Percentiles rank a stretch among this genome's conserved stretches.
These are phyloP conservation scores for Typha latifolia DNA, from an alignment of 176 grass and related monocot species.

Conservation along the genomic window DNA sequence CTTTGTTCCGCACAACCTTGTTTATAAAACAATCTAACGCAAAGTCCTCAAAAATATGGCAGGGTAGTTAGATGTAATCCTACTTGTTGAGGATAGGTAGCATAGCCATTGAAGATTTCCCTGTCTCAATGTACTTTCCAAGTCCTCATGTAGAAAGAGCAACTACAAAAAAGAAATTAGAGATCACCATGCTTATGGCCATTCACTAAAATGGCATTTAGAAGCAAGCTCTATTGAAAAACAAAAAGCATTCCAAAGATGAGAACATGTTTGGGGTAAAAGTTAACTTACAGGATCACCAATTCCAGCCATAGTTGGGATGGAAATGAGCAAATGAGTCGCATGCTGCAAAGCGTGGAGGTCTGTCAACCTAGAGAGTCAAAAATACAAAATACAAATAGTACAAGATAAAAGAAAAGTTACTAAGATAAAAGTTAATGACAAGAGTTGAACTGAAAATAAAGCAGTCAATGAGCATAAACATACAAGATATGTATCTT, in stretches of 20 bases:
- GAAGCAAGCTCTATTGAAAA: neutral
- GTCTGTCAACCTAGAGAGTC: constrained; percentile 29
- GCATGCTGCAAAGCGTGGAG: constrained; percentile 36
- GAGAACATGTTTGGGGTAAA: neutral
- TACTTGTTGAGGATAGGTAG: constrained; percentile 86
- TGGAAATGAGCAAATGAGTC: constrained; percentile 61
- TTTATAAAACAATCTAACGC: no score
- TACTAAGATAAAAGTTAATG: neutral
- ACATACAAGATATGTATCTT: no score
- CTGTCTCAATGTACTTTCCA: constrained; percentile 31
- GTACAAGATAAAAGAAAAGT: neutral
- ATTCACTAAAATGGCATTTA: neutral
- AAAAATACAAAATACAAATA: neutral
- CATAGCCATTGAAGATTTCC: constrained; percentile 68
- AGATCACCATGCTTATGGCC: neutral
- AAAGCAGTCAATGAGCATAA: no score
- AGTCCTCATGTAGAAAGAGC: constrained; percentile 34
- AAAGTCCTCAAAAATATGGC: no score
- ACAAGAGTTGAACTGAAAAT: neutral
- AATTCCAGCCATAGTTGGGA: constrained; percentile 47
- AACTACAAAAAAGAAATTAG: constrained; percentile 40
- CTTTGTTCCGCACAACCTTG: neutral
- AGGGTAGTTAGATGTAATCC: neutral
- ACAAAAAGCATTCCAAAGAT: neutral
- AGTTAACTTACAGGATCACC: constrained; percentile 64